These are phyloP conservation scores for Aspergillus conjunctus DNA, from an alignment of 495 filamentous ascomycete species.

Conservation along the genomic window DNA sequence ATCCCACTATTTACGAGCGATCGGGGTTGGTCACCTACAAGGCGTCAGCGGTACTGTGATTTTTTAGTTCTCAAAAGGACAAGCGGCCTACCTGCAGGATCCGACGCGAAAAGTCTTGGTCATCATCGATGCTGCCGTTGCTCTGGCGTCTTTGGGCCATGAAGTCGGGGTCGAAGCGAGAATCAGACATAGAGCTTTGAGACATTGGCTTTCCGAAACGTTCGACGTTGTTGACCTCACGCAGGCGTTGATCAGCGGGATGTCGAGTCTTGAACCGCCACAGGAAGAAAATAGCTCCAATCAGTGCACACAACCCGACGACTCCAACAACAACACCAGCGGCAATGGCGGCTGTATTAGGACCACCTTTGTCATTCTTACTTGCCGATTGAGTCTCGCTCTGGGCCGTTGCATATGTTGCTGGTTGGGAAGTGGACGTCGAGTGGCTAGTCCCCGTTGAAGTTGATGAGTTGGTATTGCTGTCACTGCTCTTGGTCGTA, in stretches of 20 bases:
- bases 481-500: constrained; percentile 20
- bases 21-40: constrained; percentile 55
- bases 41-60: neutral
- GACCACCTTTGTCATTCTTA: constrained; percentile 36
- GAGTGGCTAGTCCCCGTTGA: constrained; percentile 25
- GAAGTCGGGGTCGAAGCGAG: constrained; percentile 80
- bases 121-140: constrained; percentile 96
- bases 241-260: constrained; percentile 77
- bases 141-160: constrained; percentile 88
- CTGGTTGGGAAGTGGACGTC: constrained; percentile 26
- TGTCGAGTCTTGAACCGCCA: constrained; percentile 72
- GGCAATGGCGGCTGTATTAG: constrained; percentile 77
- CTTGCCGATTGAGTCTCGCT: constrained; percentile 25
- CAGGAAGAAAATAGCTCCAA: constrained; percentile 72
- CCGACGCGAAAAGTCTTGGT: constrained; percentile 93
- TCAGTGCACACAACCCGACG: constrained; percentile 64
- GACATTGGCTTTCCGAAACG: constrained; percentile 63
- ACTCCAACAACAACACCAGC: constrained; percentile 88
- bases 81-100: constrained; percentile 77
- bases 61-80: neutral
- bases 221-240: constrained; percentile 69
- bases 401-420: constrained; percentile 36
- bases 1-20: constrained; percentile 26
- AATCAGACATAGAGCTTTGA: constrained; percentile 69
- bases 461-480: constrained; percentile 24